Base-by-base conservation (phyloP, 169 alveolate species). In the Cryptosporidium meleagridis region DNA sequence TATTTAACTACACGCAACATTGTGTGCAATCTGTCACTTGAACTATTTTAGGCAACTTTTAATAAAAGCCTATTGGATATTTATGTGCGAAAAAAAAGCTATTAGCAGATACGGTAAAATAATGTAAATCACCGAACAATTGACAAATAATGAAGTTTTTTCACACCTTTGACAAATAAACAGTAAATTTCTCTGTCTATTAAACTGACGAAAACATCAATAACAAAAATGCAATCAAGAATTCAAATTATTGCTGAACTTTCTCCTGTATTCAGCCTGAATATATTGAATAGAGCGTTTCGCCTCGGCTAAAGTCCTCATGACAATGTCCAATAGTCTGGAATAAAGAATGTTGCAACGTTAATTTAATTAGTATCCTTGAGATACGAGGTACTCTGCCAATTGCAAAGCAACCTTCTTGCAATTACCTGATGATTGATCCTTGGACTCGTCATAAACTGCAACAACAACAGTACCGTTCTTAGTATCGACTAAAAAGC, bases 371-470 rank as follows among this genome's bases (percentile, higher is more conserved):
- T 80, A 92, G 70, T 87, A 92, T 26, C 94, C 94, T 18, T 72
- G 85, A 39, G 86, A 72, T 62, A 37, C 86, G 23, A 92, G 92
- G 61, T 92, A 80, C 70, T 92, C 94, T 0, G 94, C 93, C 37
- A 92, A 85, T 31, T 84, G 84, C 29, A 92, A 65, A 9, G 94
- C 94, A 35, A 85, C 68, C 72, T 75, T 85, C 72, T 91, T 62
- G 62, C 93, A 72, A 53, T 92, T 91, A 5, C 93, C 94, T 23
- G 85, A 52, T 37, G 72, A 51, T 62, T 92, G 94, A 33, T 91
- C 94, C 62, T 80, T 80, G 48, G 62, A 85, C 45, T 92, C 94
- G 16, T 92, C 94, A 61, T 91, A 92, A n/a, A 92, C 65, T 10
- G 94, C 93, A 35, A 92, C 69, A 53, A 91, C 85, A 39, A 84